phyloP scores from a whole-genome alignment of 2,329 filamentous ascomycete genomes.

The Botrytis aclada region DNA sequence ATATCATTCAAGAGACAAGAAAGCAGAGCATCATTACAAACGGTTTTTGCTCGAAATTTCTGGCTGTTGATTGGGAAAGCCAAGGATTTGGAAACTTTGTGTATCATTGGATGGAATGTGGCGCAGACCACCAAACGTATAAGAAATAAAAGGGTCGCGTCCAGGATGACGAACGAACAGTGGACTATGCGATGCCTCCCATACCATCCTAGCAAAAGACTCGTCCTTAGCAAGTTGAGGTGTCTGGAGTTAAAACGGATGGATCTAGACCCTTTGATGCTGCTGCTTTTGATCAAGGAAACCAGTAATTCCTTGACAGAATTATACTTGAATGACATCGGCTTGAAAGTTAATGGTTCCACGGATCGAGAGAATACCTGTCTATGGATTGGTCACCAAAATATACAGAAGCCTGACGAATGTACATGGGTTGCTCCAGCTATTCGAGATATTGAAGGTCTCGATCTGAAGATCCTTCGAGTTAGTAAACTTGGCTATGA shows the following conservation, averaged over 20 bases:
- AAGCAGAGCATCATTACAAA: constrained; percentile 38
- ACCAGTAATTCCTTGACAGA: constrained; percentile 34
- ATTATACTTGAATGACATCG: constrained; percentile 37
- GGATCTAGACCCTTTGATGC: constrained; percentile 31
- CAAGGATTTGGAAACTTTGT: constrained; percentile 45
- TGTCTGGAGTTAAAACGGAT: constrained; percentile 37
- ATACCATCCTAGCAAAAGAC: constrained; percentile 23
- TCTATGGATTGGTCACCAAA: constrained; percentile 36
- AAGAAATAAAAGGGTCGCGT: constrained; percentile 21
- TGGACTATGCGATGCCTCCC: constrained; percentile 36
- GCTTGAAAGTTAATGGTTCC: constrained; percentile 34
- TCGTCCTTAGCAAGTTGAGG: constrained; percentile 27
- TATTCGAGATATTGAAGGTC: constrained; percentile 29
- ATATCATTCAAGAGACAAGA: constrained; percentile 48
- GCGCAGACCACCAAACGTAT: constrained; percentile 29
- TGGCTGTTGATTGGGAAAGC: constrained; percentile 51
- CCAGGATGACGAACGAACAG: constrained; percentile 19
- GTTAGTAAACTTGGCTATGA: constrained; percentile 38
- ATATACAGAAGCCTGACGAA: constrained; percentile 23
- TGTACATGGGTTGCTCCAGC: constrained; percentile 35
- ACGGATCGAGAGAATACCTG: constrained; percentile 23
- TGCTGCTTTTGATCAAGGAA: constrained; percentile 33
- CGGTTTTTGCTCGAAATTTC: constrained; percentile 45
- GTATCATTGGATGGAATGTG: constrained; percentile 44
- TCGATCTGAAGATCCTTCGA: constrained; percentile 34